Base-by-base conservation (phyloP, 176 grass and related monocot species). In the Aegilops sharonensis region DNA sequence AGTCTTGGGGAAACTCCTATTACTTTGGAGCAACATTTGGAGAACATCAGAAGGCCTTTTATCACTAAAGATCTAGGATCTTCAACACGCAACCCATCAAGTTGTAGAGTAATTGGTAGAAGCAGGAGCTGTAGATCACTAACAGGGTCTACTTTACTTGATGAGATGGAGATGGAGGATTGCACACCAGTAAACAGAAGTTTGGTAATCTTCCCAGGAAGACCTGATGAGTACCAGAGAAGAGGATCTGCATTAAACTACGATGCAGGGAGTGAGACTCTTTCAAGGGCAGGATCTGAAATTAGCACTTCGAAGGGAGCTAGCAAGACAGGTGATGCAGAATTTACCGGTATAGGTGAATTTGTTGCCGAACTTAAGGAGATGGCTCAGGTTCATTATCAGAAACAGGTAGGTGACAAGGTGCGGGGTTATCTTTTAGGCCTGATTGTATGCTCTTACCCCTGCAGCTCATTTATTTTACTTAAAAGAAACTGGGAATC, bases 21-120 rank as follows among this genome's bases (percentile, higher is more conserved):
- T 78, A 99, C 97, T 32, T 81, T 96, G 69, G 94, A 99, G 87
- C 90, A 99, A 76, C 97, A 99, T 82, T 95, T 99, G 54, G 91
- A 93, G 79, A 99, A 94, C 84, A 88, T 99, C 24, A 96, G 89
- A 82, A 94, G 93, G 77, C 91, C 89, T 81, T 83, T 94, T 72
- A 77, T 79, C 78, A 80, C 63, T 7, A 90, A 78, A 84, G 90
- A 88, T 82, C 72, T 81, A 85, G 91, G 82, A 54, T 92, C 80
- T 61, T 89, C 83, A 3, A 83, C 67, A 29, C 76, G 27, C 20
- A 88, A 94, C 24, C 43, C 87, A 36, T 71, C 72, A 42, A 83
- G 78, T 32, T 83, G 67, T 80, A 88, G 79, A 93, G 80, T 88
- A 72, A 71, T 92, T 61, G 79, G 87, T 82, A 98, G 97, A 92